phyloP scores from a whole-genome alignment of 495 filamentous ascomycete genomes.

The Bombardia bombarda region DNA sequence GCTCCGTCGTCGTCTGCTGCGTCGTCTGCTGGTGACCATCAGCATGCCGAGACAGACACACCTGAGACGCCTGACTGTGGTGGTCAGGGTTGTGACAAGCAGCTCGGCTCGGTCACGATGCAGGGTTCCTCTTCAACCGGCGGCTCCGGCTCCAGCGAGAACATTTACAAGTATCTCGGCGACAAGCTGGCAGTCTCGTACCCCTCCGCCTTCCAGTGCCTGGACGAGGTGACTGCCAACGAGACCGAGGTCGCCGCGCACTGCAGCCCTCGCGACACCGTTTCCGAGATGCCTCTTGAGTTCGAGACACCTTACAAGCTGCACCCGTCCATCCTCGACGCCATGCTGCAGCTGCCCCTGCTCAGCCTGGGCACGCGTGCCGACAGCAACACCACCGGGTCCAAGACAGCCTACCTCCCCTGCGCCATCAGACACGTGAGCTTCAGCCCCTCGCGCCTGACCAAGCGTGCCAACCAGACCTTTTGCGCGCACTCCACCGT shows the following conservation, averaged over 20 bases:
- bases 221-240: conserved; percentile 26
- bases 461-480: conserved; percentile 16
- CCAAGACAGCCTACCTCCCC: conserved; percentile 14
- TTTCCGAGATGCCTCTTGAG: conserved; percentile 37
- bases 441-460: conserved; percentile 19
- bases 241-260: conserved; percentile 22
- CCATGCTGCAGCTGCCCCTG: conserved; percentile 32
- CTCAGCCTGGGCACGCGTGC: conserved; percentile 15
- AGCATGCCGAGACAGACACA: conserved; percentile 4
- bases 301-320: conserved; percentile 35
- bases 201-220: conserved; percentile 32
- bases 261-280: conserved; percentile 37
- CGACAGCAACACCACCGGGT: not conserved
- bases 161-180: conserved; percentile 12
- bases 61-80: conserved; percentile 7
- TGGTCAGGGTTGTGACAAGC: too few relatives aligned
- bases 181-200: conserved; percentile 22
- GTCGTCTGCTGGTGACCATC: conserved; percentile 10
- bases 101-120: conserved; percentile 3
- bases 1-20: conserved; percentile 10
- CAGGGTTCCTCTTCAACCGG: too few relatives aligned
- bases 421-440: conserved; percentile 22
- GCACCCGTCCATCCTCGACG: conserved; percentile 40
- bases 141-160: conserved; percentile 1
- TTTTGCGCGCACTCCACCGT: conserved; percentile 22